Evolutionary conservation across 106 monocot genomes (phyloP).

Genomic region (Alisma plantagoaquatica): DNA sequence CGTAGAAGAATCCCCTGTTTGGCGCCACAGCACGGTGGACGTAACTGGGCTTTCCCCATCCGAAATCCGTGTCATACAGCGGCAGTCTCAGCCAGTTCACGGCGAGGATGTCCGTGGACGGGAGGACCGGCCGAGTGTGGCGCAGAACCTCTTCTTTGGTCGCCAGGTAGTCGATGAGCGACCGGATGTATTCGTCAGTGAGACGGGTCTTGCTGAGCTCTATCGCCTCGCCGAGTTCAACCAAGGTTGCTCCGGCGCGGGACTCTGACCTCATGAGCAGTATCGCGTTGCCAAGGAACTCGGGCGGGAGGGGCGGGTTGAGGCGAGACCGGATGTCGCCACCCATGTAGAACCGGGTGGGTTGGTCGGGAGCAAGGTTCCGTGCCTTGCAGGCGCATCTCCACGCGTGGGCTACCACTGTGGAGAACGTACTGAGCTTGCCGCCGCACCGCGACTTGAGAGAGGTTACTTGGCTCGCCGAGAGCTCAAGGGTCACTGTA

Average conservation of each 20-base stretch:
- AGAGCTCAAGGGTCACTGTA: constrained; percentile 19
- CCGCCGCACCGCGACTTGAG: constrained; percentile 16
- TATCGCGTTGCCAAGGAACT: constrained; percentile 41
- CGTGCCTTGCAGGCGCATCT: too few relatives aligned
- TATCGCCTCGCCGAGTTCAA: constrained; percentile 9
- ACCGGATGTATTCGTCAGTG: constrained; percentile 25
- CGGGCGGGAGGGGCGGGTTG: constrained; percentile 24
- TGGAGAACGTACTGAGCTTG: constrained; percentile 14
- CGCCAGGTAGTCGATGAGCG: constrained; percentile 31
- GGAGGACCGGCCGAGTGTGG: constrained; percentile 1
- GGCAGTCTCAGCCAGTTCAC: constrained; percentile 31
- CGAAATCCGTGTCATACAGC: constrained; percentile 30
- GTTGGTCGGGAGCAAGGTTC: constrained; percentile 8
- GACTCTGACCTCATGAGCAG: constrained; percentile 15
- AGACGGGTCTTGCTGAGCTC: background rate
- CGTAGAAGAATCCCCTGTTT: too few relatives aligned
- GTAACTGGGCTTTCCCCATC: constrained; percentile 31
- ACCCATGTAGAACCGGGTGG: constrained; percentile 27
- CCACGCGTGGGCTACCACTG: constrained; percentile 36
- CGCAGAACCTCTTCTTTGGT: too few relatives aligned
- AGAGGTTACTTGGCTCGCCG: constrained; percentile 14
- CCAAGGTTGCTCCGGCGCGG: constrained; percentile 6
- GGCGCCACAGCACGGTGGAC: constrained; percentile 25
- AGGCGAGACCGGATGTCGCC: constrained; percentile 28
- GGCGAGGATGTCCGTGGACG: constrained; percentile 17